Percentiles rank a stretch among this genome's conserved stretches.
Evolutionary conservation across 306 rosid species (phyloP).

Genomic region (Quillaja saponaria): DNA sequence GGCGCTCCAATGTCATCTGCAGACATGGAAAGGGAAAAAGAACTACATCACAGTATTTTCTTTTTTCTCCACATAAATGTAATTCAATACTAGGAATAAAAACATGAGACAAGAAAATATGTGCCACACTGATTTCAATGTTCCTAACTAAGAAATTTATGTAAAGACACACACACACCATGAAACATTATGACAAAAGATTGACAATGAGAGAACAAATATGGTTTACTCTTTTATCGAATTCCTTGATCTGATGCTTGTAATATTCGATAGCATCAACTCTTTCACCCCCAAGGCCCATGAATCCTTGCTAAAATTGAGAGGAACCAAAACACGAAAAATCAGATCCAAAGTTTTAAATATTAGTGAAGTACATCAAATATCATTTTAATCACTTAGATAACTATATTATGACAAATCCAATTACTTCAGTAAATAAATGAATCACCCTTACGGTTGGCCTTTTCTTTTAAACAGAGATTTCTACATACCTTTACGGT

Average conservation of each 20-base stretch:
- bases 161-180: neutral
- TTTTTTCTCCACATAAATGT: too few relatives aligned
- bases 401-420: neutral
- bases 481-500: conserved; percentile 73
- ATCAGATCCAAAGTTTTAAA: conserved; percentile 23
- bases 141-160: neutral
- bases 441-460: conserved; percentile 62
- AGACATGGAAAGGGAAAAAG: conserved; percentile 16
- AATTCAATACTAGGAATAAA: conserved; percentile 10
- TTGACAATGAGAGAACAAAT: conserved; percentile 19
- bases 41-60: conserved; percentile 16
- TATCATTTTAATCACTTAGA: neutral
- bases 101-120: conserved; percentile 6
- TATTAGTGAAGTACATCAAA: neutral
- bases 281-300: conserved; percentile 63
- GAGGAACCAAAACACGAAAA: conserved; percentile 19
- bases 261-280: conserved; percentile 87
- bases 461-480: too few relatives aligned
- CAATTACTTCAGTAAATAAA: conserved; percentile 17
- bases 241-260: conserved; percentile 59
- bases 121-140: conserved; percentile 5
- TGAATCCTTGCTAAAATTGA: conserved; percentile 58
- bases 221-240: conserved; percentile 64
- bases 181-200: conserved; percentile 10
- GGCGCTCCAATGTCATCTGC: conserved; percentile 79